A percentile compares a stretch with the other conserved stretches of the same genome.
These are phyloP conservation scores for Glebionis coronaria DNA, from an alignment of 129 eudicot genomes.

Conservation along the genomic window DNA sequence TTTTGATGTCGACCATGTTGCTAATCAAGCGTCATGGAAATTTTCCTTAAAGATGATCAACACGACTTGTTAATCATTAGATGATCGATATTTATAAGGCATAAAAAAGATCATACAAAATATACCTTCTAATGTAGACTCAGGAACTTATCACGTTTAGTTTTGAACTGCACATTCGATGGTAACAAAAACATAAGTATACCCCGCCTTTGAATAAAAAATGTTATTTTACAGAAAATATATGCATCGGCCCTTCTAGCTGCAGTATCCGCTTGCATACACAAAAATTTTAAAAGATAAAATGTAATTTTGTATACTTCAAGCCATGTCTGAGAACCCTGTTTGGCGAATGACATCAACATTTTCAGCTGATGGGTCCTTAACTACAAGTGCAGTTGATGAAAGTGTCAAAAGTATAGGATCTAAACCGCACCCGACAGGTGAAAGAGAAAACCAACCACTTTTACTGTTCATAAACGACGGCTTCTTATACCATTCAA, in stretches of 20 bases:
- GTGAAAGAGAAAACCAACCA: slow-evolving; percentile 18
- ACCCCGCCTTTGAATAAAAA: too few species aligned
- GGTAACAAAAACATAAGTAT: too few species aligned
- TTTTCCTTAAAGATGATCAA: too few species aligned
- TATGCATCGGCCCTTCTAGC: slow-evolving; percentile 73
- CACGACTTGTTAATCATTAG: too few species aligned
- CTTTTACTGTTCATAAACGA: slow-evolving; percentile 32
- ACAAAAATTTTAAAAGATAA: slow-evolving; percentile 15
- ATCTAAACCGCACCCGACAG: slow-evolving; percentile 7
- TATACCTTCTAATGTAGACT: too few species aligned
- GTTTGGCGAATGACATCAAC: background rate
- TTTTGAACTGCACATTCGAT: too few species aligned
- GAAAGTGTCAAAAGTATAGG: background rate
- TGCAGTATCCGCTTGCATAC: slow-evolving; percentile 67
- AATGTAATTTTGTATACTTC: slow-evolving; percentile 34
- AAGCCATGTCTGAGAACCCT: slow-evolving; percentile 14
- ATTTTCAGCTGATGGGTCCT: slow-evolving; percentile 23
- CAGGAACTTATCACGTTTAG: too few species aligned
- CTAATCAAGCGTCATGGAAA: too few species aligned
- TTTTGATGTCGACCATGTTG: too few species aligned
- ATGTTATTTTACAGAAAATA: too few species aligned
- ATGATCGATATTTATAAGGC: too few species aligned
- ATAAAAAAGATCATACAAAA: too few species aligned
- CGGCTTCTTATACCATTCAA: slow-evolving; percentile 56
- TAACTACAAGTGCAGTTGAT: slow-evolving; percentile 17